Percentiles rank a stretch among this genome's conserved stretches.
These are phyloP conservation scores for Fusarium multiceps DNA, from an alignment of 2,329 filamentous ascomycete species.

Conservation along the genomic window DNA sequence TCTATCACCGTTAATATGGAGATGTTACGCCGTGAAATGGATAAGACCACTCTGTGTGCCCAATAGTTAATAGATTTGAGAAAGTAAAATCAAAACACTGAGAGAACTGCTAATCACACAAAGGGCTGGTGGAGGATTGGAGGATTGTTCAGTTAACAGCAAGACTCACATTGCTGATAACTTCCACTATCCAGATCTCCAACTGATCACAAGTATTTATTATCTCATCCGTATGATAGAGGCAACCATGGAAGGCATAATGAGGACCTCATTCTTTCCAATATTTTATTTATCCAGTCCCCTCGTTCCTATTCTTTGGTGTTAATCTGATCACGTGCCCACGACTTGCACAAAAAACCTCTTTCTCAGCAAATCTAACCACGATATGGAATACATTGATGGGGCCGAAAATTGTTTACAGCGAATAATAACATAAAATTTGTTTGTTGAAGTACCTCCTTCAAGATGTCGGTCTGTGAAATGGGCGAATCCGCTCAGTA, in stretches of 20 bases:
- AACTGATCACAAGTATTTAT: not conserved
- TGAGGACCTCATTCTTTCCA: not conserved
- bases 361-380: conserved; percentile 9
- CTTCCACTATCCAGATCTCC: not conserved
- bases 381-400: not conserved
- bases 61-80: too few relatives aligned
- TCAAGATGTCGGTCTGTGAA: conserved; percentile 33
- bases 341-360: conserved; percentile 36
- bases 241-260: not conserved
- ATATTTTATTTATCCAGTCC: not conserved
- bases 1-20: not conserved
- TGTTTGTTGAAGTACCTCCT: not conserved
- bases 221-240: not conserved
- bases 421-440: not conserved
- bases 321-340: conserved; percentile 29
- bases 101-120: not conserved
- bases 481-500: conserved; percentile 41
- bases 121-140: not conserved
- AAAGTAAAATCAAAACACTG: not conserved
- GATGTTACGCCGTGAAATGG: not conserved
- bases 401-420: not conserved
- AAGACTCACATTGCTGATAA: not conserved
- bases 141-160: not conserved
- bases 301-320: not conserved
- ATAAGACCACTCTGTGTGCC: not conserved